These are phyloP conservation scores for Neoboletus brunneissimus DNA, from an alignment of 768 basidiomycete species.

Conservation along the genomic window DNA sequence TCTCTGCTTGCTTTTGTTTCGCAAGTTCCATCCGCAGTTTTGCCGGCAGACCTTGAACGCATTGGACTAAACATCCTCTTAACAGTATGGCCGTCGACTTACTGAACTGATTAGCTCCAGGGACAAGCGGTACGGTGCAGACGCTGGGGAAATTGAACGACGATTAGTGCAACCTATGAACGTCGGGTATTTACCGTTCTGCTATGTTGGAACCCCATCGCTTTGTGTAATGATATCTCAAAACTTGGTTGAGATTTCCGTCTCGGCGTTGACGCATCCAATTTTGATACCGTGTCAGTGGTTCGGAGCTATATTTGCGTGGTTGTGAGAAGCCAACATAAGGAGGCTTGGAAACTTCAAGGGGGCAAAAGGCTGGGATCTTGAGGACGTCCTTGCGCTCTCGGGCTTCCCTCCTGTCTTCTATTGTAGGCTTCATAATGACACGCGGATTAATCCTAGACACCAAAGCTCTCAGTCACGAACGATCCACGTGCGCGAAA, in stretches of 20 bases:
- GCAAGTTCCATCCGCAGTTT: slow-evolving; percentile 38
- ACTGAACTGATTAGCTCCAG: slow-evolving; percentile 54
- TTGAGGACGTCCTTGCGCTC: slow-evolving; percentile 36
- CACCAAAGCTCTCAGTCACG: background rate
- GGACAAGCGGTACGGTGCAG: slow-evolving; percentile 50
- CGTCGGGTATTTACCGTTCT: slow-evolving; percentile 45
- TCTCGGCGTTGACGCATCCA: slow-evolving; percentile 33
- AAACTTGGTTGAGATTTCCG: slow-evolving; percentile 24
- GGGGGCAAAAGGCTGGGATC: slow-evolving; percentile 48
- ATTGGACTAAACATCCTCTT: background rate
- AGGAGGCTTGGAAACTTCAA: slow-evolving; percentile 10
- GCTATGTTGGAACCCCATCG: slow-evolving; percentile 39
- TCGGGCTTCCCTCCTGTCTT: slow-evolving; percentile 34
- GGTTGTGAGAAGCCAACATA: slow-evolving; percentile 49
- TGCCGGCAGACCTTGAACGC: slow-evolving; percentile 40
- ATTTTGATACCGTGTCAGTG: slow-evolving; percentile 44
- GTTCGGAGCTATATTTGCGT: slow-evolving; percentile 40
- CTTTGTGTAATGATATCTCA: slow-evolving; percentile 58
- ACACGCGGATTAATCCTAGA: slow-evolving; percentile 58
- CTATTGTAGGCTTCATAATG: slow-evolving; percentile 33
- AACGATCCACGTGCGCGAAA: background rate
- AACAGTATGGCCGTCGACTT: slow-evolving; percentile 9
- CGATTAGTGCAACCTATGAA: background rate
- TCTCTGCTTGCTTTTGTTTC: slow-evolving; percentile 28
- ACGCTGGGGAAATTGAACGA: slow-evolving; percentile 36